These are phyloP conservation scores for Parmelia sp. DNA, from an alignment of 495 filamentous ascomycete genomes.

Conservation along the genomic window DNA sequence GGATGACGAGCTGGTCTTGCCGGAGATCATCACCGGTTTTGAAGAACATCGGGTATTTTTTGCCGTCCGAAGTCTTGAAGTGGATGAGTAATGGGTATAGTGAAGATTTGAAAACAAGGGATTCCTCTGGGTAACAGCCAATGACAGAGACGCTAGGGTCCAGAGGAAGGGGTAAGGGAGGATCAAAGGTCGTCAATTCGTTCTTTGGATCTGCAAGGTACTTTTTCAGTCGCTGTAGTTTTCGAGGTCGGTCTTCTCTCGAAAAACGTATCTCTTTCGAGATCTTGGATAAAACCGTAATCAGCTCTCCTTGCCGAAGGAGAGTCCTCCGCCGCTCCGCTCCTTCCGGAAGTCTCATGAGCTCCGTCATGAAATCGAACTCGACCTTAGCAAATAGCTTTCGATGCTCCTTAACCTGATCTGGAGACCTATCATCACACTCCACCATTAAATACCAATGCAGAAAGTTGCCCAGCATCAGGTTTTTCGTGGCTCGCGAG, in stretches of 20 bases:
- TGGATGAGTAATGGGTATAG: constrained; percentile 85
- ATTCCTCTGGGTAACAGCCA: constrained; percentile 76
- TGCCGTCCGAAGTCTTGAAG: constrained; percentile 71
- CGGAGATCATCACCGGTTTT: constrained; percentile 96
- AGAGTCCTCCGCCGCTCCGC: constrained; percentile 67
- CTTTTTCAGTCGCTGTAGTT: constrained; percentile 75
- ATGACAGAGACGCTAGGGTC: constrained; percentile 75
- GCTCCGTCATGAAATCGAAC: constrained; percentile 88
- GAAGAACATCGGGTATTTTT: constrained; percentile 86
- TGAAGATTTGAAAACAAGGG: constrained; percentile 90
- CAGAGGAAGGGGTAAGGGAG: constrained; percentile 80
- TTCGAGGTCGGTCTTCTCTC: constrained; percentile 66
- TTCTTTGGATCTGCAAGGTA: constrained; percentile 84
- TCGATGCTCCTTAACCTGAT: constrained; percentile 63
- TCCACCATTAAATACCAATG: constrained; percentile 99
- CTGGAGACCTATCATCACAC: constrained; percentile 72
- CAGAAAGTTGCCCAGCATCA: constrained; percentile 87
- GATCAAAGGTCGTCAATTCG: constrained; percentile 73
- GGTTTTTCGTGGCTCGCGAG: constrained; percentile 71
- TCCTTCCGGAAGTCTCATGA: constrained; percentile 52
- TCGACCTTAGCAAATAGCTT: constrained; percentile 85
- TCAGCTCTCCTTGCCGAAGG: constrained; percentile 80
- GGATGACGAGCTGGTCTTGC: constrained; percentile 95
- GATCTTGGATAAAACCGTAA: constrained; percentile 80
- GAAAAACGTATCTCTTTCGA: constrained; percentile 83